Evolutionary conservation across 2,329 filamentous ascomycete species (phyloP).

Genomic region (Leptodontidium sp.): DNA sequence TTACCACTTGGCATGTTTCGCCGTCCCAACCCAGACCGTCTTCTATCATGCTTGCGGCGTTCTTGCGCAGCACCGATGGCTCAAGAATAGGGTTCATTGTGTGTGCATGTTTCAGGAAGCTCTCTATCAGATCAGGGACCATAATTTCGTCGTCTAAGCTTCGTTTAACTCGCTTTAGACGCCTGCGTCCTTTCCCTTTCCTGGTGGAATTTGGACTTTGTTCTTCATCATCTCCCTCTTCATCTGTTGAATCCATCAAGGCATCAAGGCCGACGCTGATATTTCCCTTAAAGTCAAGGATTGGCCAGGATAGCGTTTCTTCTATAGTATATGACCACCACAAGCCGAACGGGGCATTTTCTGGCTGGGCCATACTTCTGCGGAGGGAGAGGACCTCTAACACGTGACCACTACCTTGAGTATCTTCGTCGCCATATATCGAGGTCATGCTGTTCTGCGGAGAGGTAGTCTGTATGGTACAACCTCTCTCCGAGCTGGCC

Average conservation of each 20-base stretch:
- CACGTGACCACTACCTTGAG: not conserved
- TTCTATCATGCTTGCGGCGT: not conserved
- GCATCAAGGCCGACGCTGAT: not conserved
- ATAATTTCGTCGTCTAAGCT: not conserved
- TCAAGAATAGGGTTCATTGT: slow-evolving; percentile 1
- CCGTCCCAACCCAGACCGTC: slow-evolving; percentile 1
- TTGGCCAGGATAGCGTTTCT: not conserved
- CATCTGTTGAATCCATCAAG: slow-evolving; percentile 2
- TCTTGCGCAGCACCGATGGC: not conserved
- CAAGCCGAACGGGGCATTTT: not conserved
- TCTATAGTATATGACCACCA: slow-evolving; percentile 11
- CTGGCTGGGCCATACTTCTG: not conserved
- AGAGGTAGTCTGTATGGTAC: too few relatives aligned
- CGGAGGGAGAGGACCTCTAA: not conserved
- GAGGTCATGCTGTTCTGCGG: not conserved
- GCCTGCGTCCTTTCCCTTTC: not conserved
- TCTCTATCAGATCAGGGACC: not conserved
- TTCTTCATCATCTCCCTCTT: not conserved
- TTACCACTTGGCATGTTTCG: slow-evolving; percentile 8
- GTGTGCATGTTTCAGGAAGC: slow-evolving; percentile 1
- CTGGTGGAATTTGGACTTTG: not conserved
- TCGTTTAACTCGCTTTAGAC: not conserved
- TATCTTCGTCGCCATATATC: not conserved
- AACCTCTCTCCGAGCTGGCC: not conserved
- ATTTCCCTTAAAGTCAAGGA: not conserved